phyloP scores from a whole-genome alignment of 208 protist species.

The Naegleria fowleri region DNA sequence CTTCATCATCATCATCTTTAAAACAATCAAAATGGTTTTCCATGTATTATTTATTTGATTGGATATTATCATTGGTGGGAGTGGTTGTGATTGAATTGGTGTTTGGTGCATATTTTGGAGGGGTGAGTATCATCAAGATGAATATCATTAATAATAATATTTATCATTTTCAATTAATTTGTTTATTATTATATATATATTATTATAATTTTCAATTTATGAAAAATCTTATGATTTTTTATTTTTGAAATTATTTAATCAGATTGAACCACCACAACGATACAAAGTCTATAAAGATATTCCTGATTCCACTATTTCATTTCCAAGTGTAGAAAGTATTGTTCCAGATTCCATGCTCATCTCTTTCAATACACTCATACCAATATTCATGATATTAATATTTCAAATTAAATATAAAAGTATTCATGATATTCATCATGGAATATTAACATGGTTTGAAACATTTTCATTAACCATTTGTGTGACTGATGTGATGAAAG shows the following conservation, averaged over 20 bases:
- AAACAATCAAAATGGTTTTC: not conserved
- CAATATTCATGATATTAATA: not conserved
- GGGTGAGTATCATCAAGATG: too few species aligned
- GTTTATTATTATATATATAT: too few species aligned
- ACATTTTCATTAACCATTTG: slow-evolving; percentile 51
- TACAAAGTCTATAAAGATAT: not conserved
- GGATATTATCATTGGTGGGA: not conserved
- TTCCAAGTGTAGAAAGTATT: not conserved
- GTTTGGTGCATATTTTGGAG: not conserved
- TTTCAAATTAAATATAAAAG: not conserved
- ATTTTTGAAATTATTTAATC: too few species aligned
- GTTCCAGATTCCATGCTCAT: not conserved
- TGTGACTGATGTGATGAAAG: slow-evolving; percentile 56
- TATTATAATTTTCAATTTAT: too few species aligned
- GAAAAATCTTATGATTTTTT: too few species aligned
- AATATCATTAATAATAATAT: too few species aligned
- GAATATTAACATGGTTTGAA: slow-evolving; percentile 36
- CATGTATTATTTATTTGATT: slow-evolving; percentile 4
- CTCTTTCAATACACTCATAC: not conserved
- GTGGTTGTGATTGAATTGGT: not conserved
- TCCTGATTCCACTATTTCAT: not conserved
- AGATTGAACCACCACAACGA: not conserved
- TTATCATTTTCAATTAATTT: too few species aligned
- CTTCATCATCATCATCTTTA: too few species aligned
- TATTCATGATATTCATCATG: slow-evolving; percentile 53